A percentile compares a stretch with the other conserved stretches of the same genome.
Evolutionary conservation across 148 eudicot genomes (phyloP).

Genomic region (Chenopodium suecicum): DNA sequence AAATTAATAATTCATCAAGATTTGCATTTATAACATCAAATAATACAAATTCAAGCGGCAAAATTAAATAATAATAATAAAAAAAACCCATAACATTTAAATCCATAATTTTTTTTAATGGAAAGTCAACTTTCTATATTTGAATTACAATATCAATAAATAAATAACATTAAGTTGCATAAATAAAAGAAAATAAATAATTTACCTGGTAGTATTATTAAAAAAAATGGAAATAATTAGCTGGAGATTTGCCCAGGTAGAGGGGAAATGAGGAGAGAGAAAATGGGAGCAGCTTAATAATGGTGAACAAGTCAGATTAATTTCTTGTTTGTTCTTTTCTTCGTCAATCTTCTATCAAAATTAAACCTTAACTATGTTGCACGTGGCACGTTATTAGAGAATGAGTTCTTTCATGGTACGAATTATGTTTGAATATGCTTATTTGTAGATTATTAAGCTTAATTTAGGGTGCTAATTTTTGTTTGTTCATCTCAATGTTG

Average conservation of each 20-base stretch:
- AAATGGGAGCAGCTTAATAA: constrained; percentile 2
- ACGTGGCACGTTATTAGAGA: constrained; percentile 14
- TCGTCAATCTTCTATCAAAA: neutral
- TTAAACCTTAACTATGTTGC: neutral
- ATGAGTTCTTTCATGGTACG: neutral
- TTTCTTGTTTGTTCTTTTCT: constrained; percentile 5
- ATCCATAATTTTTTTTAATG: neutral
- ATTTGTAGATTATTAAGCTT: neutral
- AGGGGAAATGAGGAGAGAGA: neutral
- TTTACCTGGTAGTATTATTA: constrained; percentile 5
- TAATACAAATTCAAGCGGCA: neutral
- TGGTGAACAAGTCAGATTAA: neutral
- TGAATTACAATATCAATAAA: neutral
- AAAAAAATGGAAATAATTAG: neutral
- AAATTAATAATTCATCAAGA: neutral
- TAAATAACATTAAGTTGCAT: neutral
- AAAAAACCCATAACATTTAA: neutral
- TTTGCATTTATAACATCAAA: neutral
- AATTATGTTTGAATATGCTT: neutral
- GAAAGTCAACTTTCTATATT: neutral
- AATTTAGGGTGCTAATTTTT: neutral
- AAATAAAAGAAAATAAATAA: neutral
- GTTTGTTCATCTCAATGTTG: no score
- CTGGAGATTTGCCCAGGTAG: neutral
- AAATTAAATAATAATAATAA: neutral